A percentile compares a stretch with the other conserved stretches of the same genome.
These are phyloP conservation scores for Fomitopsis pulvina DNA, from an alignment of 768 basidiomycete species.

Conservation along the genomic window DNA sequence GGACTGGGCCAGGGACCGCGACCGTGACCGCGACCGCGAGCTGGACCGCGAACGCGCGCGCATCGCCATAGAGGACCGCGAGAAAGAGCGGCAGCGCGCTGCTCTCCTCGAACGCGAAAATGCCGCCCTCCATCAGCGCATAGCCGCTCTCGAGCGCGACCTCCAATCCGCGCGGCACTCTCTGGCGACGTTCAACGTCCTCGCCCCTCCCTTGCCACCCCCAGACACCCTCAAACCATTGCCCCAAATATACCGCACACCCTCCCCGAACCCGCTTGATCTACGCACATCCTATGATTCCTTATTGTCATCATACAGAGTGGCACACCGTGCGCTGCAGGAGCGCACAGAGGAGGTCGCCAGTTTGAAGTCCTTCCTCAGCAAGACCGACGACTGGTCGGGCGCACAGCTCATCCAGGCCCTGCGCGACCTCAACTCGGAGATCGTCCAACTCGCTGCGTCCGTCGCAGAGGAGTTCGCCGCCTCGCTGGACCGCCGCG, in stretches of 20 bases:
- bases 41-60: constrained; percentile 4
- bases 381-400: constrained; percentile 29
- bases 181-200: constrained; percentile 11
- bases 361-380: constrained; percentile 27
- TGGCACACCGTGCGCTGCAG: constrained; percentile 18
- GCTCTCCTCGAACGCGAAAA: constrained; percentile 22
- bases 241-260: background rate
- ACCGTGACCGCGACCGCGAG: constrained; percentile 9
- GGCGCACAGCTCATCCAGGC: constrained; percentile 29
- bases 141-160: constrained; percentile 15
- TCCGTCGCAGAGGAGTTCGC: constrained; percentile 26
- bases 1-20: constrained; percentile 13
- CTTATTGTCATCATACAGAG: constrained; percentile 18
- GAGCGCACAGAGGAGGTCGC: constrained; percentile 26
- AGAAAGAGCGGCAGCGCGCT: constrained; percentile 14
- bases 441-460: constrained; percentile 30
- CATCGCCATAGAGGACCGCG: constrained; percentile 11
- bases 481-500: constrained; percentile 15
- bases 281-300: constrained; percentile 18
- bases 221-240: background rate
- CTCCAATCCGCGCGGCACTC: constrained; percentile 13
- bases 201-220: constrained; percentile 11
- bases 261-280: constrained; percentile 12
- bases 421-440: constrained; percentile 27
- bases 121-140: constrained; percentile 8